phyloP scores from a whole-genome alignment of 495 filamentous ascomycete genomes.

The Mycothermus thermophilus region DNA sequence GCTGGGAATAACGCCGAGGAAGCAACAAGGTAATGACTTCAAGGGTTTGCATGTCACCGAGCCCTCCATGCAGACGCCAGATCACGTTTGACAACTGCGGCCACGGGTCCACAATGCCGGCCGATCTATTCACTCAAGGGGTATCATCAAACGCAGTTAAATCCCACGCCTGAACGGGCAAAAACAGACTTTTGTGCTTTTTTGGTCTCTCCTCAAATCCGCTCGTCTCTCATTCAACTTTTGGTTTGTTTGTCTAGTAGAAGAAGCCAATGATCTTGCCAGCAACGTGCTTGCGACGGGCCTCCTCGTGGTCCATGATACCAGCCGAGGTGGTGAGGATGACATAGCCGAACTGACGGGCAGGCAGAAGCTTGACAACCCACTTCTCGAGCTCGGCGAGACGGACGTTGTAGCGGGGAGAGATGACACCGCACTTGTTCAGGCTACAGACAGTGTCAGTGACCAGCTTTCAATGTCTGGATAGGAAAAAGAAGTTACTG shows the following conservation, averaged over 20 bases:
- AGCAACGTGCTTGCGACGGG: conserved; percentile 89
- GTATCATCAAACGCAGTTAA: conserved; percentile 7
- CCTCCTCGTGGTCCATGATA: conserved; percentile 99
- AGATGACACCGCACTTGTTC: conserved; percentile 99
- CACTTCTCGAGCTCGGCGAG: conserved; percentile 96
- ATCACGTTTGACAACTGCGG: not conserved
- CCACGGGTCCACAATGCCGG: conserved; percentile 1
- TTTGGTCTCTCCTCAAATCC: too few relatives aligned
- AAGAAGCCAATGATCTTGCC: conserved; percentile 97
- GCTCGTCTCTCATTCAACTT: conserved; percentile 9
- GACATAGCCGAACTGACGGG: conserved; percentile 99
- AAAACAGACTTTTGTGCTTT: too few relatives aligned
- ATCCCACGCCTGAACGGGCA: too few relatives aligned
- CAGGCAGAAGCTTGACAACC: conserved; percentile 94
- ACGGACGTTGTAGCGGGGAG: conserved; percentile 95
- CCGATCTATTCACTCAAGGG: conserved; percentile 8
- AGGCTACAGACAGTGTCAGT: conserved; percentile 35
- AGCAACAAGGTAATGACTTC: too few relatives aligned
- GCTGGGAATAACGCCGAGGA: too few relatives aligned
- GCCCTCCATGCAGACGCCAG: not conserved
- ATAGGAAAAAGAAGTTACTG: too few relatives aligned
- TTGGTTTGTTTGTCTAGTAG: conserved; percentile 44
- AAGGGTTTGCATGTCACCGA: too few relatives aligned
- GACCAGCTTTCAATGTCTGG: too few relatives aligned
- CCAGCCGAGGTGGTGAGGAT: conserved; percentile 96